Conservation (phyloP, 805 yeast genomes). For the Wickerhamiella siamensis region DNA sequence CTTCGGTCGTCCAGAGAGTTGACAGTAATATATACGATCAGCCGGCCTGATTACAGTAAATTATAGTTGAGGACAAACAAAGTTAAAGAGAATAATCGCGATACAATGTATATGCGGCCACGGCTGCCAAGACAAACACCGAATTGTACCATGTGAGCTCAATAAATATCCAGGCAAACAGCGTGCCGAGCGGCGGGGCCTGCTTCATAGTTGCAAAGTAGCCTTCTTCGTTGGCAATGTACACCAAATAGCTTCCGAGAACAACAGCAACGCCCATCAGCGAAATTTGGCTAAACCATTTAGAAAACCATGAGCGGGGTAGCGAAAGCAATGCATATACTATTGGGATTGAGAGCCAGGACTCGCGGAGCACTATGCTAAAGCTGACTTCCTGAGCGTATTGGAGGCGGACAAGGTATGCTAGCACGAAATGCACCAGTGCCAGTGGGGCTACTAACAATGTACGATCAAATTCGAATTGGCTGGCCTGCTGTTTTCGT, state of each 20-base stretch:
- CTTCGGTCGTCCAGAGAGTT: background rate
- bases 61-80: background rate
- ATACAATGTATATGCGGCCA: slow-evolving; percentile 17
- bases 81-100: slow-evolving; percentile 11
- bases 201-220: slow-evolving; percentile 27
- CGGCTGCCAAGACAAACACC: slow-evolving; percentile 16
- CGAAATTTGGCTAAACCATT: slow-evolving; percentile 11
- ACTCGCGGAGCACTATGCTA: slow-evolving; percentile 12
- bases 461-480: background rate
- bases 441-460: slow-evolving; percentile 18
- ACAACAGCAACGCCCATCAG: slow-evolving; percentile 16
- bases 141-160: slow-evolving; percentile 28
- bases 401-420: slow-evolving; percentile 25
- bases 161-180: slow-evolving; percentile 28
- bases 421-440: slow-evolving; percentile 24
- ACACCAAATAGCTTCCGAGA: slow-evolving; percentile 25
- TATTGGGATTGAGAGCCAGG: slow-evolving; percentile 21
- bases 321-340: slow-evolving; percentile 20
- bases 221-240: slow-evolving; percentile 24
- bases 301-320: slow-evolving; percentile 13
- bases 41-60: background rate
- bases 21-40: background rate
- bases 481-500: background rate
- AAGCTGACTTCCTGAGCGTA: slow-evolving; percentile 20
- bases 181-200: slow-evolving; percentile 30